Evolutionary conservation across 352 stramenopile species (phyloP).

Genomic region (Pythium myriotylum): DNA sequence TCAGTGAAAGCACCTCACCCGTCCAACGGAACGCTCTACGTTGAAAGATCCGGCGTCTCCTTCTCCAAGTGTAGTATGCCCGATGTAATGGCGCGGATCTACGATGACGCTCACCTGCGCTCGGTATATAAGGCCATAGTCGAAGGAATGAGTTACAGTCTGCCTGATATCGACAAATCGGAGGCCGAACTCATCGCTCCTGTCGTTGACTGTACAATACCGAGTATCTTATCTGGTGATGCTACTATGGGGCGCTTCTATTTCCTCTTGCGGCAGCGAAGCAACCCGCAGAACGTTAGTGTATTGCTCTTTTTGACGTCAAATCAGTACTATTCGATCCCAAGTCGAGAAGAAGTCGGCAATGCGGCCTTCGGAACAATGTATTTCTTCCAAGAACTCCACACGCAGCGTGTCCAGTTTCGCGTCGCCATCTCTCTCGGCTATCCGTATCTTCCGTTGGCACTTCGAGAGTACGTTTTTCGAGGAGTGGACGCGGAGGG

Average conservation of each 20-base stretch:
- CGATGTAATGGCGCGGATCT: neutral
- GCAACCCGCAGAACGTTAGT: slow-evolving; percentile 11
- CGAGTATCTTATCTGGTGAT: neutral
- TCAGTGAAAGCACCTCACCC: slow-evolving; percentile 1
- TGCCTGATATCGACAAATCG: slow-evolving; percentile 5
- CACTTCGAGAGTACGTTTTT: neutral
- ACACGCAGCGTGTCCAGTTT: neutral
- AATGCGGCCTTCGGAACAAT: neutral
- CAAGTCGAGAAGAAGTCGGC: slow-evolving; percentile 4
- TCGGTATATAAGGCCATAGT: slow-evolving; percentile 16
- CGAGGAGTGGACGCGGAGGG: neutral
- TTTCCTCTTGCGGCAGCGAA: slow-evolving; percentile 10
- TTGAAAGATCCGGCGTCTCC: slow-evolving; percentile 1
- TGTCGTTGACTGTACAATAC: slow-evolving; percentile 16
- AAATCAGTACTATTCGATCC: slow-evolving; percentile 19
- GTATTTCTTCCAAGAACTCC: slow-evolving; percentile 16
- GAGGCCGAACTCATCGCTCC: slow-evolving; percentile 17
- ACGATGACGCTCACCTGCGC: slow-evolving; percentile 13
- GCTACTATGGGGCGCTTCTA: slow-evolving; percentile 5
- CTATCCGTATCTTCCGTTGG: slow-evolving; percentile 14
- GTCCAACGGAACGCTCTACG: slow-evolving; percentile 2
- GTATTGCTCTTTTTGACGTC: slow-evolving; percentile 6
- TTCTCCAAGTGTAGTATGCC: slow-evolving; percentile 8
- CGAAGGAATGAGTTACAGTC: slow-evolving; percentile 14
- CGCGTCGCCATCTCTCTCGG: slow-evolving; percentile 1